Percentiles rank a stretch among this genome's conserved stretches.
These are phyloP conservation scores for Ceratocystis cubensis DNA, from an alignment of 2,329 filamentous ascomycete genomes.

Conservation along the genomic window DNA sequence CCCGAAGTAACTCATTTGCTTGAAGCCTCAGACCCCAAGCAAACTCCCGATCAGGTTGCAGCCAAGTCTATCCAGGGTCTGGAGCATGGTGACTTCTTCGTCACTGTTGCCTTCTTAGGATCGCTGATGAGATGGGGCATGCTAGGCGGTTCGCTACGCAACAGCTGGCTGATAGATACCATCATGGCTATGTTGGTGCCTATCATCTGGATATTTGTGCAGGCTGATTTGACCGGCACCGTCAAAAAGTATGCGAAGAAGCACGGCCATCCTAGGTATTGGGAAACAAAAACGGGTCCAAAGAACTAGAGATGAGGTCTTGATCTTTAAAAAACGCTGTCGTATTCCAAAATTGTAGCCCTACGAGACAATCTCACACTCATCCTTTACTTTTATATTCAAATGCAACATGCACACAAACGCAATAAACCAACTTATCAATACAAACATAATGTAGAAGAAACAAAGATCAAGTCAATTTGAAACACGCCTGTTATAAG, in stretches of 20 bases:
- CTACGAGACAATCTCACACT: too few species aligned
- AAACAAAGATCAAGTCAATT: conserved; percentile 4
- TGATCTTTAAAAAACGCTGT: background rate
- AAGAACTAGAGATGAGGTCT: conserved; percentile 10
- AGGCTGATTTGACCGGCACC: conserved; percentile 44
- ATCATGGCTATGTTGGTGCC: conserved; percentile 41
- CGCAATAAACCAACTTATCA: background rate
- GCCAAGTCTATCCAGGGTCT: conserved; percentile 55
- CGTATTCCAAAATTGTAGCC: too few species aligned
- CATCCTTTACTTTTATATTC: background rate
- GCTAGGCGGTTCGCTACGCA: conserved; percentile 44
- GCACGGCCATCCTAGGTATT: conserved; percentile 45
- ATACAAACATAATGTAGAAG: background rate
- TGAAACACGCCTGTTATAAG: conserved; percentile 5
- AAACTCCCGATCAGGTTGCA: conserved; percentile 70
- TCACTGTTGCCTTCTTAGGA: conserved; percentile 64
- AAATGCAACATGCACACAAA: background rate
- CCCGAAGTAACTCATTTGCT: conserved; percentile 66
- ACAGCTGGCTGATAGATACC: conserved; percentile 49
- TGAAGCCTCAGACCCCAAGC: conserved; percentile 69
- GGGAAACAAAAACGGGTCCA: conserved; percentile 25
- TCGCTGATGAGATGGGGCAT: conserved; percentile 54
- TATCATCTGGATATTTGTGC: conserved; percentile 46
- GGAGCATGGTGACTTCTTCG: conserved; percentile 66
- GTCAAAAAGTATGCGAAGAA: conserved; percentile 44